phyloP scores from a whole-genome alignment of 2,329 filamentous ascomycete species.

The Hypocreales sp. region DNA sequence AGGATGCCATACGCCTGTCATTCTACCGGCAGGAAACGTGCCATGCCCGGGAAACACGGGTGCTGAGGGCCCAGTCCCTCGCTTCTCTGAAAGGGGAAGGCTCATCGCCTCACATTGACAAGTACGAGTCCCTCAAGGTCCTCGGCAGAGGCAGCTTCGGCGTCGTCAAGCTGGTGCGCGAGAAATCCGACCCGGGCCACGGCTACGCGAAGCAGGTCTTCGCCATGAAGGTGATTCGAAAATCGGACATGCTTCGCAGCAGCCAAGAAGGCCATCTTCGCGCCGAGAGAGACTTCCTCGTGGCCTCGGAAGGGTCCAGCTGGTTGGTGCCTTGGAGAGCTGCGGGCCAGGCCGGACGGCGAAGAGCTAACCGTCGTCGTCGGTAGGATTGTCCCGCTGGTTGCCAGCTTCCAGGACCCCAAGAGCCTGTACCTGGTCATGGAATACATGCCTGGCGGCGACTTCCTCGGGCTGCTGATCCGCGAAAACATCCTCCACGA shows the following conservation, averaged over 20 bases:
- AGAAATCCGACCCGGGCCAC: constrained; percentile 27
- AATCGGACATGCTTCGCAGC: constrained; percentile 81
- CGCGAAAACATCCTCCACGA: constrained; percentile 75
- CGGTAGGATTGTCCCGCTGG: constrained; percentile 69
- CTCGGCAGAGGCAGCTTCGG: constrained; percentile 92
- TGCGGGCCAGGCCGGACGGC: too few species aligned
- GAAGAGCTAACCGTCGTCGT: too few species aligned
- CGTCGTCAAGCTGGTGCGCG: constrained; percentile 71
- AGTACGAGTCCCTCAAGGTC: constrained; percentile 66
- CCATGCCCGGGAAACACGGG: constrained; percentile 58
- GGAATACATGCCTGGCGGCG: constrained; percentile 96
- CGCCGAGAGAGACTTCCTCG: constrained; percentile 83
- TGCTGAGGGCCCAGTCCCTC: constrained; percentile 30
- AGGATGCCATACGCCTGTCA: constrained; percentile 32
- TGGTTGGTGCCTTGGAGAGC: constrained; percentile 36
- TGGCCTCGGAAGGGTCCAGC: constrained; percentile 70
- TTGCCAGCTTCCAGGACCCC: constrained; percentile 79
- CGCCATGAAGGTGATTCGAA: constrained; percentile 95
- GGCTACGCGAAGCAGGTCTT: constrained; percentile 42
- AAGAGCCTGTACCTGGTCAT: constrained; percentile 83
- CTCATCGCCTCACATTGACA: constrained; percentile 8
- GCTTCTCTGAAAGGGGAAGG: constrained; percentile 3
- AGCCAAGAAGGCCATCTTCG: constrained; percentile 85
- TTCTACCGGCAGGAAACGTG: constrained; percentile 57
- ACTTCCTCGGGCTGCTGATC: constrained; percentile 78